Conservation (phyloP, 257 asterid species). For the Nicotiana sylvestris region DNA sequence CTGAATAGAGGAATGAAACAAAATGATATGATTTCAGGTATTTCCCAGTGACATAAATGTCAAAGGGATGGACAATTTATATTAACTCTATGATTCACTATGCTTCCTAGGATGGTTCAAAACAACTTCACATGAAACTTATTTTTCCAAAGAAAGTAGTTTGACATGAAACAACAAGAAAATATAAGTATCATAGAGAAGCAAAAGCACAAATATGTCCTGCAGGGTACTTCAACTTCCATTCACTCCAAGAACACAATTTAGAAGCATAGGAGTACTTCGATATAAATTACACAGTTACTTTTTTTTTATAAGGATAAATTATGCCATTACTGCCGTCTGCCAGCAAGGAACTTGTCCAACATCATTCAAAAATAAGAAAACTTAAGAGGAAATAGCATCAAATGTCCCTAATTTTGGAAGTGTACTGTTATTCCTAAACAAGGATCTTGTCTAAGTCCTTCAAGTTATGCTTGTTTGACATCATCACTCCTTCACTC, state of each 20-base stretch:
- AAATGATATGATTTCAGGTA: background rate
- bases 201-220: background rate
- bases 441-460: background rate
- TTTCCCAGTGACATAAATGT: background rate
- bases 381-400: background rate
- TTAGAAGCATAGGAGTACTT: conserved; percentile 2
- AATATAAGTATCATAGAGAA: background rate
- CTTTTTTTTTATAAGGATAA: background rate
- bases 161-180: background rate
- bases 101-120: background rate
- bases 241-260: background rate
- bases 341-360: conserved; percentile 10
- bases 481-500: background rate
- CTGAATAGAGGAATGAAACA: background rate
- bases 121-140: background rate
- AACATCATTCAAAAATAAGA: background rate
- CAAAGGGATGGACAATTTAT: background rate
- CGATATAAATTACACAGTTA: background rate
- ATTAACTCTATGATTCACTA: background rate
- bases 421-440: background rate
- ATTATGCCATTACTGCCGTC: background rate
- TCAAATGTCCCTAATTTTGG: background rate
- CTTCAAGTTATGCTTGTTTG: background rate
- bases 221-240: background rate
- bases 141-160: background rate